Evolutionary conservation across 257 asterid species (phyloP), one percentile per base, ranked within the genome.

Genomic region (Verbascum thapsus): DNA sequence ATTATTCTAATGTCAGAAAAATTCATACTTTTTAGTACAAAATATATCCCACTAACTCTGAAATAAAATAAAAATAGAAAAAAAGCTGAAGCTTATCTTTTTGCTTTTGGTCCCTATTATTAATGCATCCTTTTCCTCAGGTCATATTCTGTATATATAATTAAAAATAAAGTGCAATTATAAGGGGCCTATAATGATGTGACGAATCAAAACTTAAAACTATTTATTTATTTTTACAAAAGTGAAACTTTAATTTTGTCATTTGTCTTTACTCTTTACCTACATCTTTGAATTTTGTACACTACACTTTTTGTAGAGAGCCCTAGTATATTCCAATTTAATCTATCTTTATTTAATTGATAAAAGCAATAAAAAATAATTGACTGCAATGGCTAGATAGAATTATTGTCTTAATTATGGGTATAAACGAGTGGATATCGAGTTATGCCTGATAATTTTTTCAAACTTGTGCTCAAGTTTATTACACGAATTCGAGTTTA

Each of bases 241-340:
- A 32, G 39, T n/a, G 18, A 26, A 53, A 20, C 61, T 50, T 67
- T 55, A 19, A 50, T 44, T 26, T 52, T 30, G 57, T 62, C 81
- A 66, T 72, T 66, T 61, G 53, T 26, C 72, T 53, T 56, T 52
- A 55, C 76, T 26, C 72, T 53, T 56, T 52, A 55, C 76, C 70
- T 47, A 23, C 35, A 10, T 11, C 56, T 69, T 69, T 66, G 74
- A 69, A 58, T 7, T 75, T 54, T 68, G 38, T 51, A 42, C 34
- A 18, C 56, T 10, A 62, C 39, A 68, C 71, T 74, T 74, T 62
- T 63, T 10, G 22, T 1, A 7, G 13, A 9, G 13, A 42, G 13
- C 15, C 13, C 48, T 9, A 42, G 15, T 9, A 10, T 9, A 5
- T 9, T 42, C 17, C 52, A 11, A 45, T 10, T 3, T 45, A 6